Conservation (phyloP, 345 rosid species). For the Linum usitatissimum region DNA sequence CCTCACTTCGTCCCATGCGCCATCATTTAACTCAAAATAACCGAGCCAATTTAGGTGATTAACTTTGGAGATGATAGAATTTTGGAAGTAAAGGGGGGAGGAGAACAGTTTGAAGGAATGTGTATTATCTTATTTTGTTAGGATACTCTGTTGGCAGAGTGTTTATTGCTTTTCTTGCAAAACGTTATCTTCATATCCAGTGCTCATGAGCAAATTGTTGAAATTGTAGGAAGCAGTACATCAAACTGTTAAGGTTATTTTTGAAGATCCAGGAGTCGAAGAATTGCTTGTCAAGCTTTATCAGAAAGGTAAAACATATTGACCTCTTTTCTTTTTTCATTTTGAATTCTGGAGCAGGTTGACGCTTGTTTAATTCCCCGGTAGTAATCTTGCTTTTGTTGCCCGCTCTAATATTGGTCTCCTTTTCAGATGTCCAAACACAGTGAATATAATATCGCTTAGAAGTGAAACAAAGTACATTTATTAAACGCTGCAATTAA, state of each 20-base stretch:
- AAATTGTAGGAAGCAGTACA: constrained; percentile 80
- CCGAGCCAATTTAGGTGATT: too few species aligned
- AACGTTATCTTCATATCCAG: not conserved
- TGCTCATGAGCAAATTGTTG: constrained; percentile 5
- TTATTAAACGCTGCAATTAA: not conserved
- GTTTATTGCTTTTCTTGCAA: too few species aligned
- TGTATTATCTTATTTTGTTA: too few species aligned
- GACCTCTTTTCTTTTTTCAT: not conserved
- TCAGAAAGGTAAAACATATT: constrained; percentile 53
- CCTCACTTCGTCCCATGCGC: too few species aligned
- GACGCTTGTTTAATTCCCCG: not conserved
- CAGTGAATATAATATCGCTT: too few species aligned
- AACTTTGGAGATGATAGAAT: too few species aligned
- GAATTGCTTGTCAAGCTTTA: constrained; percentile 88
- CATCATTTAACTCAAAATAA: too few species aligned
- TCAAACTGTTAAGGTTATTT: constrained; percentile 78
- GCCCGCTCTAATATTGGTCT: not conserved
- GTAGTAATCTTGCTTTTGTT: not conserved
- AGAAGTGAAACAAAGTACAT: too few species aligned
- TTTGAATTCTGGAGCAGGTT: not conserved
- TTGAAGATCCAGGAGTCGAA: constrained; percentile 98
- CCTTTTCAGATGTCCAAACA: not conserved
- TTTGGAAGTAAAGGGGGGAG: too few species aligned
- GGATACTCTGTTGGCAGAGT: too few species aligned
- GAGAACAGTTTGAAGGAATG: too few species aligned